A percentile compares a stretch with the other conserved stretches of the same genome.
phyloP scores from a whole-genome alignment of 2,329 filamentous ascomycete species.

The Cercospora janseana region DNA sequence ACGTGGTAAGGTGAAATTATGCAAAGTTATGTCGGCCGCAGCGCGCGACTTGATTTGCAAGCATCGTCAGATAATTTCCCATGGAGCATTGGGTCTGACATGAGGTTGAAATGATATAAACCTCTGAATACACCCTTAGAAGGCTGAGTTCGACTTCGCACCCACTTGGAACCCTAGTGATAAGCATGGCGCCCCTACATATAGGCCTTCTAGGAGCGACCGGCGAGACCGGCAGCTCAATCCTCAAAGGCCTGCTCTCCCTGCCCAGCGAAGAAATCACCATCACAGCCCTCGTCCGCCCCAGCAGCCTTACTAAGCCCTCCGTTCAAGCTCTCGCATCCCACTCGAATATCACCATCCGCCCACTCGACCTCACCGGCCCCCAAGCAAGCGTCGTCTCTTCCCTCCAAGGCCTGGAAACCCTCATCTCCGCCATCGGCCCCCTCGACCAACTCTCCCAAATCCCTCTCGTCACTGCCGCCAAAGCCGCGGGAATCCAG shows the following conservation, averaged over 20 bases:
- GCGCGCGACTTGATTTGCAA: too few species aligned
- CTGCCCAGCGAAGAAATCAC: constrained; percentile 30
- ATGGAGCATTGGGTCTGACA: too few species aligned
- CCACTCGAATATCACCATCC: constrained; percentile 45
- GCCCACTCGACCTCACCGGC: constrained; percentile 45
- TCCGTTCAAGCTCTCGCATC: constrained; percentile 43
- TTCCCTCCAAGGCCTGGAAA: constrained; percentile 41
- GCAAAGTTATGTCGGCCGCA: too few species aligned
- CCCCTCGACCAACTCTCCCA: constrained; percentile 25
- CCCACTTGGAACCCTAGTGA: too few species aligned
- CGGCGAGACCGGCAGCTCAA: constrained; percentile 44
- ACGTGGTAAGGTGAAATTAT: too few species aligned
- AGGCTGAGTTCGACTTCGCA: too few species aligned
- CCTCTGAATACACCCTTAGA: too few species aligned
- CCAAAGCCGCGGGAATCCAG: constrained; percentile 34
- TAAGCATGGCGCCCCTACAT: constrained; percentile 16
- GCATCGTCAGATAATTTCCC: too few species aligned
- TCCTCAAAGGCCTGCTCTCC: constrained; percentile 43
- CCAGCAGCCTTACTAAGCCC: constrained; percentile 47
- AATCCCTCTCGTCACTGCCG: constrained; percentile 32
- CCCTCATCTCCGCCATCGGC: constrained; percentile 36
- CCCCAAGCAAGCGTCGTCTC: constrained; percentile 22
- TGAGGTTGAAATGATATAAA: too few species aligned
- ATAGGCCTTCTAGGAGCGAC: constrained; percentile 41
- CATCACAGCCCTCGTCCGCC: constrained; percentile 50